Evolutionary conservation across 2,329 filamentous ascomycete genomes (phyloP), one percentile per base, ranked within the genome.

Genomic region (Paecilomyces variotii): DNA sequence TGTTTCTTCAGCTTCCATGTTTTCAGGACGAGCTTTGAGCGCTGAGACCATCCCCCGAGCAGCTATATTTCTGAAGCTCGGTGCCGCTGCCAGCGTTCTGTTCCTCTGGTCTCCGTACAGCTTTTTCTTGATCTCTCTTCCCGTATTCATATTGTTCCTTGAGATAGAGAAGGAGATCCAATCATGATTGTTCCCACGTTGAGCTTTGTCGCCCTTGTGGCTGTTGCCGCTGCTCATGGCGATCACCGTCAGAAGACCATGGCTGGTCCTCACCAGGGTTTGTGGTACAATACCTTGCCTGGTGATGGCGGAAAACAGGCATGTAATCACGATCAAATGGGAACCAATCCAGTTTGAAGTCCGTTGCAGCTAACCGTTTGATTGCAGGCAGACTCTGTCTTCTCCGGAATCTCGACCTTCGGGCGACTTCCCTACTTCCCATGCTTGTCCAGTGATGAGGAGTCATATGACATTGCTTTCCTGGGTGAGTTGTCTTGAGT

Each of bases 341-440:
- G 19, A 19, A 19, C 19, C 19, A 14, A 4, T n/a, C 2, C n/a
- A 11, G 6, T 19, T 19, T 11, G 30, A 27, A 25, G 28, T 27
- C 3, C 26, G 11, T 53, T 27, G 49, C 6, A 39, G 61, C 61
- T 52, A 39, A 56, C 50, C 35, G 39, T 57, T 24, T 51, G 35
- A 59, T 25, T 5, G 12, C 11, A 92, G 87, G 90, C 90, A 60
- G 90, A 95, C 72, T 91, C 89, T 0, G 89, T 94, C 59, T 95
- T 94, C 76, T 93, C 89, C 1, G 90, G 90, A 28, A 94, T 95
- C 68, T 89, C 88, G 0, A 95, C 90, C 6, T 94, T 94, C 70
- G 90, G 89, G 10, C 86, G 89, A 55, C 77, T 94, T 50, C 85
- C 87, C 4, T 94, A 95, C 74, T 84, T 82, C 59, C 88, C 89